Percentiles rank a stretch among this genome's conserved stretches.
These are phyloP conservation scores for Lodderomyces margitis DNA, from an alignment of 1,139 yeast genomes.

Conservation along the genomic window DNA sequence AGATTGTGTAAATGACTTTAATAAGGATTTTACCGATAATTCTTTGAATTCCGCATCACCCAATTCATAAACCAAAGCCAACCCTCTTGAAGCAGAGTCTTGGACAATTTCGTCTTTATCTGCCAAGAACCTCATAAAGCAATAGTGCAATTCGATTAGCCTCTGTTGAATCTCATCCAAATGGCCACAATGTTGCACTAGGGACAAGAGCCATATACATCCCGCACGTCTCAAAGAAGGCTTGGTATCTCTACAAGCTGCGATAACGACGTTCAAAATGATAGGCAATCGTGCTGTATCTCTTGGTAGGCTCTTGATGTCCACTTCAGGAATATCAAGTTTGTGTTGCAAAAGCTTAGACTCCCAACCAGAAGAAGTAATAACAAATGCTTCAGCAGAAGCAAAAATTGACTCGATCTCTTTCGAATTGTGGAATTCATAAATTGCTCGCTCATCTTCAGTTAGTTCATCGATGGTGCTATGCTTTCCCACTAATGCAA, in stretches of 20 bases:
- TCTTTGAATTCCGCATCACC: constrained; percentile 72
- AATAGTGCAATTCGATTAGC: constrained; percentile 60
- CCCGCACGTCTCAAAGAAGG: constrained; percentile 75
- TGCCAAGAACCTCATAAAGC: constrained; percentile 73
- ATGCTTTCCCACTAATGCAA: constrained; percentile 36
- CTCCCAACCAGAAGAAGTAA: constrained; percentile 74
- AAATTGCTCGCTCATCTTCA: constrained; percentile 32
- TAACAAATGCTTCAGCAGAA: constrained; percentile 79
- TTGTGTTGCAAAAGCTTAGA: constrained; percentile 54
- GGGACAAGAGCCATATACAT: constrained; percentile 81
- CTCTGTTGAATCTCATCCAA: constrained; percentile 39
- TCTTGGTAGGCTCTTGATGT: constrained; percentile 18
- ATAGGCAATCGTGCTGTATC: constrained; percentile 25
- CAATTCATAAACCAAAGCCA: constrained; percentile 75
- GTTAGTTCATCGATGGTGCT: constrained; percentile 10
- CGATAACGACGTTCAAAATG: constrained; percentile 49
- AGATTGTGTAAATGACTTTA: constrained; percentile 76
- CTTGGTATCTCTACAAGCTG: constrained; percentile 59
- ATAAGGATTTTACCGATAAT: constrained; percentile 68
- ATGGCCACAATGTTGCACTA: constrained; percentile 71
- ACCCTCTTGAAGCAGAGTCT: constrained; percentile 88
- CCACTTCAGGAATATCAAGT: constrained; percentile 48
- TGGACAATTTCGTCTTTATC: constrained; percentile 83
- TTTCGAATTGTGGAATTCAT: constrained; percentile 61
- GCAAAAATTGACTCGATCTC: constrained; percentile 74